Conservation (phyloP, 148 eudicot genomes). For the Chenopodium quinoa region DNA sequence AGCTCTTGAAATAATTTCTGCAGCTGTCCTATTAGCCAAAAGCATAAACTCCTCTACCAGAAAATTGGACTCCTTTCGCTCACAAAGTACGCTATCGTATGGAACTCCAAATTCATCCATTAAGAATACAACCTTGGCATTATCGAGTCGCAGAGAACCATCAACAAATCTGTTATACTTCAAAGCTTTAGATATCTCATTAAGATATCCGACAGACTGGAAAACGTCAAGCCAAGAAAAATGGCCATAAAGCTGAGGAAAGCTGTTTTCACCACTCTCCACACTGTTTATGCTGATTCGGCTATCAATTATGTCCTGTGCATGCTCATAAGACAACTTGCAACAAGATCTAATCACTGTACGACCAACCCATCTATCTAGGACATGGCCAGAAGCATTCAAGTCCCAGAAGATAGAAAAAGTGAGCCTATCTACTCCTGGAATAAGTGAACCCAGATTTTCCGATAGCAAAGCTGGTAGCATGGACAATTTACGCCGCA, state of each 20-base stretch:
- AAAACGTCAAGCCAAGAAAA: slow-evolving; percentile 67
- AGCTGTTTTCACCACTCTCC: slow-evolving; percentile 23
- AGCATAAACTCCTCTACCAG: slow-evolving; percentile 95
- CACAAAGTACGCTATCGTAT: slow-evolving; percentile 52
- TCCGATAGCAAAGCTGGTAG: slow-evolving; percentile 79
- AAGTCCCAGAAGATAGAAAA: slow-evolving; percentile 91
- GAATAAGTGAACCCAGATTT: slow-evolving; percentile 74
- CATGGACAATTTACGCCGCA: slow-evolving; percentile 70
- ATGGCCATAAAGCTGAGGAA: slow-evolving; percentile 55
- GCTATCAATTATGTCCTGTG: slow-evolving; percentile 76
- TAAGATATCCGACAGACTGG: slow-evolving; percentile 53
- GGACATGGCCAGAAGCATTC: slow-evolving; percentile 48
- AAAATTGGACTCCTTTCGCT: slow-evolving; percentile 60
- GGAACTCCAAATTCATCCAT: slow-evolving; percentile 76
- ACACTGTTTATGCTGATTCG: slow-evolving; percentile 27
- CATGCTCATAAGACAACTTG: slow-evolving; percentile 91
- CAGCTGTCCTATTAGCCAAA: slow-evolving; percentile 85
- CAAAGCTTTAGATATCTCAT: slow-evolving; percentile 50
- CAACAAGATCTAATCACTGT: slow-evolving; percentile 82
- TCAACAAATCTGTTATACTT: slow-evolving; percentile 61
- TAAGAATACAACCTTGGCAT: slow-evolving; percentile 59
- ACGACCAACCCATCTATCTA: slow-evolving; percentile 85
- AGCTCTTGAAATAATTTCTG: slow-evolving; percentile 72
- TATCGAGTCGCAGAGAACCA: slow-evolving; percentile 78
- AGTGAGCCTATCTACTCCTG: slow-evolving; percentile 85